Conservation (phyloP, 2,329 filamentous ascomycete genomes). For the Parafenestella ontariensis region DNA sequence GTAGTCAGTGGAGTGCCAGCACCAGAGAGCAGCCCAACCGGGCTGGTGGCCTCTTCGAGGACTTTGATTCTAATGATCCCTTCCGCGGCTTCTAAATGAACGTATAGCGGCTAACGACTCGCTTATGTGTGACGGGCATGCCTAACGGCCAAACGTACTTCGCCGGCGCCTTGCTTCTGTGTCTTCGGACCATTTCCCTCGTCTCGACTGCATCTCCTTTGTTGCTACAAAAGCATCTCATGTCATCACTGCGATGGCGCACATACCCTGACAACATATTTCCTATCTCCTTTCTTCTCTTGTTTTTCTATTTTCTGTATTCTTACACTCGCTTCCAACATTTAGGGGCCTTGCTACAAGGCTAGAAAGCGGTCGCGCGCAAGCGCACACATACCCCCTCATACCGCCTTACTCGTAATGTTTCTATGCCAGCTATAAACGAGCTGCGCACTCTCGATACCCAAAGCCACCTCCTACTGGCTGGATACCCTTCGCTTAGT, state of each 20-base stretch:
- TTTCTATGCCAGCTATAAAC: constrained; percentile 7
- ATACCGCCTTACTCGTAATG: constrained; percentile 18
- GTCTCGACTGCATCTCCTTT: constrained; percentile 6
- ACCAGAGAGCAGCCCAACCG: constrained; percentile 39
- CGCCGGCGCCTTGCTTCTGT: constrained; percentile 5
- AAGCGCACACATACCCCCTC: constrained; percentile 15
- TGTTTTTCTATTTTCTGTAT: background rate
- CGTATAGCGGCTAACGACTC: constrained; percentile 7
- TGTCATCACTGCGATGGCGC: constrained; percentile 1
- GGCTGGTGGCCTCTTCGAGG: constrained; percentile 40
- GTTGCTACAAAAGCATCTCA: constrained; percentile 2
- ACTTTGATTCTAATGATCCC: constrained; percentile 44
- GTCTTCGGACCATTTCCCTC: constrained; percentile 2
- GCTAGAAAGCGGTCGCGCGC: constrained; percentile 23
- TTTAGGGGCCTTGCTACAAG: constrained; percentile 12
- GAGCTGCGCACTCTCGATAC: constrained; percentile 20
- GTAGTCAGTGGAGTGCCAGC: constrained; percentile 47
- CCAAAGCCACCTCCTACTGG: constrained; percentile 6
- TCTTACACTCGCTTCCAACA: constrained; percentile 6
- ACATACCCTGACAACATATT: constrained; percentile 1
- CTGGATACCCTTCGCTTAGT: background rate
- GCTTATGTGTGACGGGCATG: constrained; percentile 16
- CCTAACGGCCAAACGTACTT: constrained; percentile 11
- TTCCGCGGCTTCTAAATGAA: constrained; percentile 45
- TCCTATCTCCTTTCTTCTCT: background rate